These are phyloP conservation scores for Monilinia fructigena DNA, from an alignment of 2,329 filamentous ascomycete species.

Conservation along the genomic window DNA sequence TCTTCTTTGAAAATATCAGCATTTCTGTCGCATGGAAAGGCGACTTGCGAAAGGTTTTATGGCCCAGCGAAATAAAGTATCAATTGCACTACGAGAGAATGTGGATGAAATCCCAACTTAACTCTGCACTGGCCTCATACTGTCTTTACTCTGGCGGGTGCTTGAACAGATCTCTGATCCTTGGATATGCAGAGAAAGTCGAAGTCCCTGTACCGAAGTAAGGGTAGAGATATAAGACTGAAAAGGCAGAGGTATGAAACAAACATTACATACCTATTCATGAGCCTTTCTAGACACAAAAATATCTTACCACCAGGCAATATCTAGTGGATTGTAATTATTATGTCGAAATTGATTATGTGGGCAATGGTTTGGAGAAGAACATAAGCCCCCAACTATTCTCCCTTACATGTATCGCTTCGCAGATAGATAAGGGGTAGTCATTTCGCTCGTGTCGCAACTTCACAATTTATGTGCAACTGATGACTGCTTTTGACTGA, in stretches of 20 bases:
- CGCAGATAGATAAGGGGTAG: background rate
- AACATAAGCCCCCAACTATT: background rate
- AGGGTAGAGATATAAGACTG: background rate
- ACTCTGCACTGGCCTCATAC: background rate
- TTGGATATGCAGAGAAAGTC: background rate
- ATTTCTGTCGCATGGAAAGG: background rate
- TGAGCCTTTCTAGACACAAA: background rate
- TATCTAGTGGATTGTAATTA: background rate
- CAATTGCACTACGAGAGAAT: background rate
- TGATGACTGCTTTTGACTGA: background rate
- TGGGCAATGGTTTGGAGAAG: background rate
- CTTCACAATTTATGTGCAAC: background rate
- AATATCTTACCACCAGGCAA: background rate
- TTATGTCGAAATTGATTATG: background rate
- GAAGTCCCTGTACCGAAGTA: background rate
- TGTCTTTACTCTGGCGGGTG: background rate
- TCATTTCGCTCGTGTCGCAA: background rate
- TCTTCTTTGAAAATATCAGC: background rate
- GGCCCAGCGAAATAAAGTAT: background rate
- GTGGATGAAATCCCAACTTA: background rate
- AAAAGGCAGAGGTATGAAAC: background rate
- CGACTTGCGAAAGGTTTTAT: background rate
- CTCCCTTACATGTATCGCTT: conserved; percentile 1
- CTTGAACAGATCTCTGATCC: background rate
- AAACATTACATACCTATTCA: background rate